Percentiles rank a stretch among this genome's conserved stretches.
These are phyloP conservation scores for Volutella citrinella DNA, from an alignment of 2,329 filamentous ascomycete genomes.

Conservation along the genomic window DNA sequence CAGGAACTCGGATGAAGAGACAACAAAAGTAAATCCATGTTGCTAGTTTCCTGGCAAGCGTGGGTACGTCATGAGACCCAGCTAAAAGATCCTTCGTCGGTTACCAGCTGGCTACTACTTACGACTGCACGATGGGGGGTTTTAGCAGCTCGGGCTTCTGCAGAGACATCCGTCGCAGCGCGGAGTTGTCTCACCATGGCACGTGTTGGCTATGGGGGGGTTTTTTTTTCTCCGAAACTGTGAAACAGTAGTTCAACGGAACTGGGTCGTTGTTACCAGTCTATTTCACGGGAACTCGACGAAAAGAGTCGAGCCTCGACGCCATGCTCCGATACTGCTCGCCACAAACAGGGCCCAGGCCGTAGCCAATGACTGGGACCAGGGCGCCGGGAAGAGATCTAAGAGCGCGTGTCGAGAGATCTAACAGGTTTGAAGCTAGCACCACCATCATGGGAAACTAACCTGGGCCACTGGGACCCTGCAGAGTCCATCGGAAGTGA, in stretches of 20 bases:
- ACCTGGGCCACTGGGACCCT: background rate
- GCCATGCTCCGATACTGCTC: slow-evolving; percentile 15
- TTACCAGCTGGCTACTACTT: too few species aligned
- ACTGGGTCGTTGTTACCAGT: too few species aligned
- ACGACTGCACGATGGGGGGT: too few species aligned
- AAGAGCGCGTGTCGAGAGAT: slow-evolving; percentile 7
- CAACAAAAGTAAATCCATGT: slow-evolving; percentile 19
- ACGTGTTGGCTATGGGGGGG: slow-evolving; percentile 5
- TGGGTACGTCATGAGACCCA: slow-evolving; percentile 14
- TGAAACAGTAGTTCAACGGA: too few species aligned
- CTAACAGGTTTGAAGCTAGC: slow-evolving; percentile 7
- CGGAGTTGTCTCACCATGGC: slow-evolving; percentile 6
- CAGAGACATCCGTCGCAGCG: background rate
- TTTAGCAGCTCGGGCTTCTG: background rate
- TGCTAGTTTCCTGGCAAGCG: too few species aligned
- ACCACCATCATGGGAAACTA: slow-evolving; percentile 4
- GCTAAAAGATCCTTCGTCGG: too few species aligned
- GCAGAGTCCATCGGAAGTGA: too few species aligned
- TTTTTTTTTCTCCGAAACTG: slow-evolving; percentile 4
- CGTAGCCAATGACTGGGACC: slow-evolving; percentile 6
- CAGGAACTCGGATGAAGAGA: slow-evolving; percentile 14
- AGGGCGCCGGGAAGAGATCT: slow-evolving; percentile 14
- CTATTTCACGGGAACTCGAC: too few species aligned
- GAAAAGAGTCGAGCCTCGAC: slow-evolving; percentile 9
- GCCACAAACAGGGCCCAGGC: too few species aligned